Evolutionary conservation across 2,329 filamentous ascomycete species (phyloP), one percentile per base, ranked within the genome.

Genomic region (Metarhizium humberi): DNA sequence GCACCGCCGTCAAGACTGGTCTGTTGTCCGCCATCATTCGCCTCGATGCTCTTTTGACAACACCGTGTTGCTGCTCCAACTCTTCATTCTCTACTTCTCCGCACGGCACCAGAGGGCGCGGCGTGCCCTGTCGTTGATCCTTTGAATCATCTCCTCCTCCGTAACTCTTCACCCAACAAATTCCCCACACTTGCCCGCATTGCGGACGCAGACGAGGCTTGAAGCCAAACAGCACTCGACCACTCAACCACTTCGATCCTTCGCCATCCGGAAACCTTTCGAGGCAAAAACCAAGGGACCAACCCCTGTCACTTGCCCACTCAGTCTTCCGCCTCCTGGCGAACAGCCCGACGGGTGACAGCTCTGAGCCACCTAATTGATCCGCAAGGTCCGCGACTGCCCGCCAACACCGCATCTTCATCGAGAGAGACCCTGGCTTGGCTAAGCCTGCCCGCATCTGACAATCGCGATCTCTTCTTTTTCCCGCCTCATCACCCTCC

Each of bases 371-470:
- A 18, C 40, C 40, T 2, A 8, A 20, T 48, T 30, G 45, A 48
- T 48, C 45, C 45, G 14, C 45, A 48, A 30, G 30, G 20, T 30
- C 45, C 45, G 45, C 45, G 25, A 48, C 45, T 29, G 13, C 10
- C 13, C 25, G 30, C 5, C 38, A 40, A 48, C 45, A 48, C 45
- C 6, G 25, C 45, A 11, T 48, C 45, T 48, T 20, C 45, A 48
- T 30, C 45, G 25, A 48, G 45, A 30, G 45, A 30, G 45, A 48
- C 45, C 45, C 25, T 57, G 50, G 50, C 53, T 54, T 46, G 40
- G 54, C 45, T n/a, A 30, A 6, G n/a, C 6, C 43, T 25, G 43
- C 43, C 43, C 25, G 18, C 43, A 6, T 46, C 43, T 46, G 43
- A 25, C 43, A 46, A 46, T 20, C 43, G 25, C n/a, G 7, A 46